A percentile compares a stretch with the other conserved stretches of the same genome.
Evolutionary conservation across 129 eudicot species (phyloP).

Genomic region (Flaveria robusta): DNA sequence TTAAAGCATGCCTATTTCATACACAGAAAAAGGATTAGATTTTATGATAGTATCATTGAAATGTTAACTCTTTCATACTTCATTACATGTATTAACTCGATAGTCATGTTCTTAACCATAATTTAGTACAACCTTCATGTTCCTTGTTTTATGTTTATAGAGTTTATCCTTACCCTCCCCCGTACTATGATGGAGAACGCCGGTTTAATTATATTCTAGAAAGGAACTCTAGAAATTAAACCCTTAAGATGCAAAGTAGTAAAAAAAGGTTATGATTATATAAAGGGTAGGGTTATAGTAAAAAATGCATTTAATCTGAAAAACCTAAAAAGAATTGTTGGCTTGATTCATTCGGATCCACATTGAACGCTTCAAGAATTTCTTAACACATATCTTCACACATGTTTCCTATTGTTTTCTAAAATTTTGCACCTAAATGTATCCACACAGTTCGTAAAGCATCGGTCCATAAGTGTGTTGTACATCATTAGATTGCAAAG

Average conservation of each 20-base stretch:
- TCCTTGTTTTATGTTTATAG: not conserved
- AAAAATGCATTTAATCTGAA: no score
- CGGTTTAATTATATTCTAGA: no score
- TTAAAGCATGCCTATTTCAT: not conserved
- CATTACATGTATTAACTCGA: no score
- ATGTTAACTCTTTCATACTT: no score
- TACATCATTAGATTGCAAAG: conserved; percentile 75
- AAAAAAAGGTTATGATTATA: no score
- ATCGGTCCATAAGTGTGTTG: conserved; percentile 73
- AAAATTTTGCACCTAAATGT: conserved; percentile 64
- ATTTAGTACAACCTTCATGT: not conserved
- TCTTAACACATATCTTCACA: conserved; percentile 75
- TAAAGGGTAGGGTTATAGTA: no score
- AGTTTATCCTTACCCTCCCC: no score
- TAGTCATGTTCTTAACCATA: not conserved
- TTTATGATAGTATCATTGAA: no score
- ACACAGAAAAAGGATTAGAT: not conserved
- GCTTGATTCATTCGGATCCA: conserved; percentile 58
- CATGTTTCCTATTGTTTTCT: conserved; percentile 81
- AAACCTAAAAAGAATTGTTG: no score
- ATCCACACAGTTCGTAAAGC: conserved; percentile 82
- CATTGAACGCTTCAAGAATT: conserved; percentile 85
- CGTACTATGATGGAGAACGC: no score
- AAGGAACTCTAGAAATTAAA: no score
- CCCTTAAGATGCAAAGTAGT: no score